Evolutionary conservation across 331 rosid genomes (phyloP).

Genomic region (Telfairia occidentalis): DNA sequence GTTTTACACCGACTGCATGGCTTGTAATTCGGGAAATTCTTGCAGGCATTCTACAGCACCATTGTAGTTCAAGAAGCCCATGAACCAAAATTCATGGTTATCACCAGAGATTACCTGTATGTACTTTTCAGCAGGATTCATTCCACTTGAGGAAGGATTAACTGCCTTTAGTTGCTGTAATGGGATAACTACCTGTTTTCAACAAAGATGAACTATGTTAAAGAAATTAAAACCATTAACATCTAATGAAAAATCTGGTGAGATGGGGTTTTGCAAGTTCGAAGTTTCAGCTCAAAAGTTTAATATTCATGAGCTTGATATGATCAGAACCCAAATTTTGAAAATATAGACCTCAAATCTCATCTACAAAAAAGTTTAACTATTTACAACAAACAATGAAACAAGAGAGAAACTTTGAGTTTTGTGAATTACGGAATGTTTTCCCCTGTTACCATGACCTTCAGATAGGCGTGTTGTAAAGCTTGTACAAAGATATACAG

Average conservation of each 20-base stretch:
- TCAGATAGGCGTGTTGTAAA: background rate
- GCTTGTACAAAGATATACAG: background rate
- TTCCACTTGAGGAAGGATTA: constrained; percentile 58
- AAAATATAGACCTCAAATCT: background rate
- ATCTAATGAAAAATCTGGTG: background rate
- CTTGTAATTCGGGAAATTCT: constrained; percentile 36
- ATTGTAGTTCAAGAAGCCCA: constrained; percentile 80
- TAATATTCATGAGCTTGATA: too few species aligned
- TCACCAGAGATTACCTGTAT: constrained; percentile 64
- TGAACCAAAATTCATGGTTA: constrained; percentile 90
- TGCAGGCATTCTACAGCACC: constrained; percentile 50
- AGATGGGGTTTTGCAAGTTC: background rate
- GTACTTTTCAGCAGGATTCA: constrained; percentile 66
- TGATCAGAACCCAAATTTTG: background rate
- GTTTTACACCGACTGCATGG: constrained; percentile 28
- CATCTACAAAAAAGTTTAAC: background rate
- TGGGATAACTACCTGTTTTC: constrained; percentile 62
- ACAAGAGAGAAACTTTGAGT: background rate
- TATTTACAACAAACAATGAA: background rate
- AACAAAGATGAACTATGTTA: constrained; percentile 7
- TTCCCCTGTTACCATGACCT: background rate
- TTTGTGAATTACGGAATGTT: background rate
- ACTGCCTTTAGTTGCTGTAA: constrained; percentile 69
- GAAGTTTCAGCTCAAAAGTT: background rate
- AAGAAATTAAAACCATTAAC: background rate